Evolutionary conservation across 495 filamentous ascomycete genomes (phyloP).

Genomic region (Neurospora terricola): DNA sequence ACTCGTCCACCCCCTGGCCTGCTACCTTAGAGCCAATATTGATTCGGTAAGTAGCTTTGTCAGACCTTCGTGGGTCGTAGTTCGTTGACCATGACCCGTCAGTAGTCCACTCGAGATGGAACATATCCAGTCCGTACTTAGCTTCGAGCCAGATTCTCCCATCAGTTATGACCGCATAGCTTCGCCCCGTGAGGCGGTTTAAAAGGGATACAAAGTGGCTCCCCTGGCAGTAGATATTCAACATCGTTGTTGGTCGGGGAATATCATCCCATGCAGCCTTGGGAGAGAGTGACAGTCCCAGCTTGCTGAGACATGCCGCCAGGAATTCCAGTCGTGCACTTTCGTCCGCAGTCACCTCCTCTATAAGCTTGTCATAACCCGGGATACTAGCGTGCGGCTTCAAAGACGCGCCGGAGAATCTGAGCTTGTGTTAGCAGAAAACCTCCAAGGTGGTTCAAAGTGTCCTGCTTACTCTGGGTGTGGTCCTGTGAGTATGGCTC

Average conservation of each 20-base stretch:
- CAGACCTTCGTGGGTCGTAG: background rate
- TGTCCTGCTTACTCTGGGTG: constrained; percentile 74
- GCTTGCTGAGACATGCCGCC: constrained; percentile 68
- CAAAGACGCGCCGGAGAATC: constrained; percentile 77
- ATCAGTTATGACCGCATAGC: background rate
- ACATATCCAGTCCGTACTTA: background rate
- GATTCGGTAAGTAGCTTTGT: background rate
- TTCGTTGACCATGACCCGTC: background rate
- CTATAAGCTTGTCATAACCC: constrained; percentile 57
- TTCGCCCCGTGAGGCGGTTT: background rate
- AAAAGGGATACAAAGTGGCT: background rate
- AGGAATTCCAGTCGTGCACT: constrained; percentile 62
- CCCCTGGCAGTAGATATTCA: background rate
- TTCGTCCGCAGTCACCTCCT: constrained; percentile 62
- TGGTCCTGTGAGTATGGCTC: constrained; percentile 71
- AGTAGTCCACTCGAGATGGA: background rate
- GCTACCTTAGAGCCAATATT: background rate
- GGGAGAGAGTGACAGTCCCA: constrained; percentile 84
- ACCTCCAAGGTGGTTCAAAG: background rate
- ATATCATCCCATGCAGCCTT: constrained; percentile 47
- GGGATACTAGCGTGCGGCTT: constrained; percentile 49
- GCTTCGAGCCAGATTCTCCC: background rate
- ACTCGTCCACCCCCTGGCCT: background rate
- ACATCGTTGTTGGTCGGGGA: background rate
- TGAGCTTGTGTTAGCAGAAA: constrained; percentile 22